phyloP scores from a whole-genome alignment of 1,139 yeast genomes.

The Hansenula lynferdii region DNA sequence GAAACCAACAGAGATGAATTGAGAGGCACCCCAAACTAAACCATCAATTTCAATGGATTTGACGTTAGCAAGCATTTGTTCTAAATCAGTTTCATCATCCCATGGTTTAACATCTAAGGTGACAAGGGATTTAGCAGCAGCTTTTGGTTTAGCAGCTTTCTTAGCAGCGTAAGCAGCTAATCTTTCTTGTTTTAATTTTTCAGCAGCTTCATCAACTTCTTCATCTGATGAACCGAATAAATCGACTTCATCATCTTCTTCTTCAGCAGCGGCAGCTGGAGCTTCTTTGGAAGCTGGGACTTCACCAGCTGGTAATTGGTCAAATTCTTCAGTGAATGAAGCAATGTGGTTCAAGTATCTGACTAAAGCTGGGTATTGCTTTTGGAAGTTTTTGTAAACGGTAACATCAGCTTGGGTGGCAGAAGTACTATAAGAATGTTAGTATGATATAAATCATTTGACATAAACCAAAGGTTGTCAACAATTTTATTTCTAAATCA shows the following conservation, averaged over 20 bases:
- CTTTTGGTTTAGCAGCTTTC: slow-evolving; percentile 96
- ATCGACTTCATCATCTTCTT: slow-evolving; percentile 87
- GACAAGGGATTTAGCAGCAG: slow-evolving; percentile 97
- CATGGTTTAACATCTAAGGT: slow-evolving; percentile 98
- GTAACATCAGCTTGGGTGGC: slow-evolving; percentile 96
- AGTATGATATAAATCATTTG: no score
- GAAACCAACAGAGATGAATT: slow-evolving; percentile 95
- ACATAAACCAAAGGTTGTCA: no score
- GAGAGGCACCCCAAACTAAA: slow-evolving; percentile 98
- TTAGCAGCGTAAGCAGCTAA: slow-evolving; percentile 95
- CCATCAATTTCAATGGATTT: slow-evolving; percentile 86
- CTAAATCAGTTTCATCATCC: slow-evolving; percentile 98
- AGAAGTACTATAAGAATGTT: slow-evolving; percentile 45
- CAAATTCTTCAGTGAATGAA: slow-evolving; percentile 83
- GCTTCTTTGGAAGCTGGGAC: slow-evolving; percentile 40
- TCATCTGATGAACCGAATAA: slow-evolving; percentile 91
- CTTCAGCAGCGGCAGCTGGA: slow-evolving; percentile 74
- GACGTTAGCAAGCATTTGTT: slow-evolving; percentile 79
- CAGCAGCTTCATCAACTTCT: slow-evolving; percentile 95
- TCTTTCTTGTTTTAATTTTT: slow-evolving; percentile 94
- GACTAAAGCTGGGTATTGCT: slow-evolving; percentile 87
- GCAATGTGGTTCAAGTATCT: slow-evolving; percentile 99
- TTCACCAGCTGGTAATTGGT: slow-evolving; percentile 77
- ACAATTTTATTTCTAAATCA: no score
- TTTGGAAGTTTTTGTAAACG: slow-evolving; percentile 92